Evolutionary conservation across 106 monocot genomes (phyloP), one percentile per base, ranked within the genome.

Genomic region (Ottelia alismoides): DNA sequence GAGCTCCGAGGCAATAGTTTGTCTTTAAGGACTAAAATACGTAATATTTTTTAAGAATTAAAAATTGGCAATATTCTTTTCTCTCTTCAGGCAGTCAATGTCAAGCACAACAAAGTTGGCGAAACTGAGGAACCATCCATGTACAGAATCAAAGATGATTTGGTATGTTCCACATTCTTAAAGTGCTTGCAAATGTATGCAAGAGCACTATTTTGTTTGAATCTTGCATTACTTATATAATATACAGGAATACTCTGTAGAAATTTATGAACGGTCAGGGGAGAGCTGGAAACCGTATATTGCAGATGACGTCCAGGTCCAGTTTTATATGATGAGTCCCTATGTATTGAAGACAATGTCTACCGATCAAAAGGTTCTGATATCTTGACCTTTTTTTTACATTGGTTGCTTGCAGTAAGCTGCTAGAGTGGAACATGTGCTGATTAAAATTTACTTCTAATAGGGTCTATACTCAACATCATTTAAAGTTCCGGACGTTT

Each of bases 281-380:
- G 58, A 75, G 40, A 77, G 72, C 47, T 98, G 98, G 90, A 59
- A 78, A 49, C 85, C 98, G 17, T 98, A 90, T 57, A 49, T 77
- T 29, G 79, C 90, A 27, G 68, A 90, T 86, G 98, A 98, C 71
- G 90, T 98, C 49, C 98, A 98, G 63, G 72, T 90, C 59, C 98
- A 90, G 56, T 98, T 98, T 61, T 89, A 89, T 69, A 98, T 89
- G 89, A 98, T 98, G 88, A 98, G 96, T 56, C 96, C 96, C 52
- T 98, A 98, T 57, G 77, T 89, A 2, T 65, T 98, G 72, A 89
- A 89, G 62, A 79, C 78, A 11, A 45, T 98, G 67, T 79, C 96
- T 20, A 71, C 65, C 63, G 56, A 98, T 52, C 51, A 82, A 27
- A 82, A 89, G 73, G 96, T 98, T 65, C 11, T 49, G 18, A n/a